Base-by-base conservation (phyloP, 2,329 filamentous ascomycete species). In the Fusarium compactum region DNA sequence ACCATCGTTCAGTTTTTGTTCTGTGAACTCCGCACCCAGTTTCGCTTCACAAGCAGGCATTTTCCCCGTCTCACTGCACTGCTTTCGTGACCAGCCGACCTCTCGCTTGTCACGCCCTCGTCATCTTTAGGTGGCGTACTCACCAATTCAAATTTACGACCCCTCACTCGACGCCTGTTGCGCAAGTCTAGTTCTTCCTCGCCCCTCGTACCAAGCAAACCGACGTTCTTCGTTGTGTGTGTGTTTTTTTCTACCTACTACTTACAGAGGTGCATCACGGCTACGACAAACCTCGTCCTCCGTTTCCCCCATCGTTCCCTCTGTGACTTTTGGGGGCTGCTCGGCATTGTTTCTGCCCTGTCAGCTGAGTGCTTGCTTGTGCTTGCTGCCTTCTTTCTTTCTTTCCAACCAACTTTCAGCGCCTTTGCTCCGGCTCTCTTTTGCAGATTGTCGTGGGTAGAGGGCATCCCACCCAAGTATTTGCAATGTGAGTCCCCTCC, bases 361-460 rank as follows among this genome's bases (percentile, higher is more conserved):
- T 69, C 62, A 64, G 62, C 60, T 62, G 58, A 55, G 54, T 58
- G 47, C 65, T 57, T 65, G 52, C 59, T 60, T 60, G 69, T 64
- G 54, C 60, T 68, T 61, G 43, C 41, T 57, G 51, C 50, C 64
- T 50, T 54, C 41, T 38, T 57, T 62, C 45, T 62, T 57, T 58
- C 50, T 55, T 68, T 69, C 57, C 62, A 51, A 65, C 58, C 65
- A 51, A 61, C 59, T 60, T 72, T 67, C 62, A 64, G 70, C 77
- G 76, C 79, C 79, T 82, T 82, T 82, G 74, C 81, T 85, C 82
- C 80, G 82, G 78, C 82, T 78, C 77, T 83, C 80, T 82, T 74
- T 74, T 72, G 65, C 76, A 79, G 81, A 82, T 81, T 74, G 83
- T 85, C 80, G 83, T 77, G 81, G 81, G 84, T 80, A 77, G 80